A percentile compares a stretch with the other conserved stretches of the same genome.
phyloP scores from a whole-genome alignment of 2,329 filamentous ascomycete species.

The Daldinia eschscholtzii region DNA sequence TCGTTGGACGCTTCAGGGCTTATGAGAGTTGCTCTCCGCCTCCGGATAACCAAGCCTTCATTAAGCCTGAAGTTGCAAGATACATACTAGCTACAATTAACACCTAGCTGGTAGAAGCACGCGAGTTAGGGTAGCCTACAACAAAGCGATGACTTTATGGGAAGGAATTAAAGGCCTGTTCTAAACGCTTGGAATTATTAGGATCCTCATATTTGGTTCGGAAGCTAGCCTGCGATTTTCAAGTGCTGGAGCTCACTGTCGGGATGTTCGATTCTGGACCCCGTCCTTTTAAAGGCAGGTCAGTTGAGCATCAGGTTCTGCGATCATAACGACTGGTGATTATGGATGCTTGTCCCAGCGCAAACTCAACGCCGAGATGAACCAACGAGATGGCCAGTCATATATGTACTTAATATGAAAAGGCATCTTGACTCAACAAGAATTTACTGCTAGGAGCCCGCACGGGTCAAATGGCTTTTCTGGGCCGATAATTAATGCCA shows the following conservation, averaged over 20 bases:
- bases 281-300: background rate
- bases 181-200: background rate
- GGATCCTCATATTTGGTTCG: background rate
- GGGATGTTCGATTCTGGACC: background rate
- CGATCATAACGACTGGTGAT: background rate
- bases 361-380: slow-evolving; percentile 7
- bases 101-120: background rate
- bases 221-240: background rate
- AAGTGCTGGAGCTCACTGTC: background rate
- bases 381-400: slow-evolving; percentile 1
- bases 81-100: background rate
- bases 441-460: background rate
- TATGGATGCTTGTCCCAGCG: background rate
- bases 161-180: too few relatives aligned
- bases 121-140: background rate
- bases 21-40: background rate
- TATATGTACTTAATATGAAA: slow-evolving; percentile 22
- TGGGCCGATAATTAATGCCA: background rate
- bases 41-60: background rate
- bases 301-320: background rate
- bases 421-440: slow-evolving; percentile 17
- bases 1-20: background rate
- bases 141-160: background rate
- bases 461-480: background rate
- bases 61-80: background rate